Evolutionary conservation across 148 eudicot species (phyloP).

Genomic region (Linanthus parryae): DNA sequence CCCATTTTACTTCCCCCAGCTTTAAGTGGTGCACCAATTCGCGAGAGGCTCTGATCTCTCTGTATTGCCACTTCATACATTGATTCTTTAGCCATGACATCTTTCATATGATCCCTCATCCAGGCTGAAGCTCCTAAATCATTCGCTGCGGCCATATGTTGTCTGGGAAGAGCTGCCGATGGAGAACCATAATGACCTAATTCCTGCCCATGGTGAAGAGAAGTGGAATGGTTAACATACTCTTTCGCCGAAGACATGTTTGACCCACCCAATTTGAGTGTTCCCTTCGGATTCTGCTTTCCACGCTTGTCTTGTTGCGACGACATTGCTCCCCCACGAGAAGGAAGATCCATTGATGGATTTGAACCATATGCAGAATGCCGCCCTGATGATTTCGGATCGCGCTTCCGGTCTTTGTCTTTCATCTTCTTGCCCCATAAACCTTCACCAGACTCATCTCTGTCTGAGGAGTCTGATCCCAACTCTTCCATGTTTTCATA

Average conservation of each 20-base stretch:
- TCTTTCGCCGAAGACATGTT: constrained; percentile 34
- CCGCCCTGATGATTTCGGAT: constrained; percentile 32
- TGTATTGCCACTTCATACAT: constrained; percentile 42
- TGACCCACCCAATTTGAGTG: constrained; percentile 38
- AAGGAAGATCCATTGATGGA: constrained; percentile 31
- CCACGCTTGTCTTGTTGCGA: constrained; percentile 29
- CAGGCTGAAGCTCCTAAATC: constrained; percentile 22
- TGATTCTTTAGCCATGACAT: constrained; percentile 29
- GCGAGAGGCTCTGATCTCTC: constrained; percentile 34
- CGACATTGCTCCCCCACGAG: constrained; percentile 27
- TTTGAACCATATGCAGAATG: constrained; percentile 22
- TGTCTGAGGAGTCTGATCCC: constrained; percentile 64
- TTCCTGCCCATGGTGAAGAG: constrained; percentile 28
- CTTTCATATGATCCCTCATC: constrained; percentile 32
- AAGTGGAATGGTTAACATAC: constrained; percentile 19
- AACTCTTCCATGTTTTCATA: constrained; percentile 61
- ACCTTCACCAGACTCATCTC: constrained; percentile 47
- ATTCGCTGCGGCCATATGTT: constrained; percentile 33
- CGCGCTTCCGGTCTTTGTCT: constrained; percentile 42
- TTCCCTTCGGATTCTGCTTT: constrained; percentile 50
- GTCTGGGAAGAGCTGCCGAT: constrained; percentile 22
- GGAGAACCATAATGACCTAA: constrained; percentile 34
- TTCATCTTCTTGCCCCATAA: constrained; percentile 47
- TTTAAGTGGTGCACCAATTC: constrained; percentile 29
- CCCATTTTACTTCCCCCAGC: constrained; percentile 35